Evolutionary conservation across 225 moss, liverwort and hornwort species (phyloP), one percentile per base, ranked within the genome.

Genomic region (Ulota crispa): DNA sequence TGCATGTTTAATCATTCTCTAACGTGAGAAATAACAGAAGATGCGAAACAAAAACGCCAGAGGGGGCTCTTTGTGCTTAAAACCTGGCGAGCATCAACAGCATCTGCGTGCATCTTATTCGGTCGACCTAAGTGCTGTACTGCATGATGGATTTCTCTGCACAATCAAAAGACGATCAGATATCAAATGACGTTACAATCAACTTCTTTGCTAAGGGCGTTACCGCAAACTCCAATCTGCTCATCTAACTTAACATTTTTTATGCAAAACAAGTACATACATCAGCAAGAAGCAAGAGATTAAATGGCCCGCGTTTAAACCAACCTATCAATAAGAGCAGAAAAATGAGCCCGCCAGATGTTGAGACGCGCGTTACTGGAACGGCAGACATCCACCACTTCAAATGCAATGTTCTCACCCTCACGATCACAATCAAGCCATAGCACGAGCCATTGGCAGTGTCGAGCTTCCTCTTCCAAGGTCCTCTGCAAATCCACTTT

Each of bases 361-460:
- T 96, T 94, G 66, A 99, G 89, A 70, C 92, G 94, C 42, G 91
- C 73, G 77, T 99, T 99, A 77, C 92, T 94, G 62, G 89, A 73
- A 69, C 70, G 82, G 87, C 98, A 99, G 60, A 99, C 98, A 75
- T 96, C 93, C 80, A 99, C 79, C 75, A 96, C 98, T 88, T 99
- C 96, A 66, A 88, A 96, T 43, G 98, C 98, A 54, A 99, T 99
- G 84, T 99, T 99, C 82, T 99, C 98, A 86, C 98, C 98, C 90
- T 99, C 98, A 70, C 98, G 93, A 91, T 99, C 98, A 87, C 98
- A 99, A 88, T 99, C 98, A 65, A 99, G 82, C 98, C 98, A 99
- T 68, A 99, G 86, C 74, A 99, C 96, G 57, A 99, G 90, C 91
- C 93, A 91, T 73, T 99, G 93, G 83, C 98, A 93, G 70, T 85